Evolutionary conservation across 805 yeast genomes (phyloP), one percentile per base, ranked within the genome.

Genomic region (Yamadazyma olivae): DNA sequence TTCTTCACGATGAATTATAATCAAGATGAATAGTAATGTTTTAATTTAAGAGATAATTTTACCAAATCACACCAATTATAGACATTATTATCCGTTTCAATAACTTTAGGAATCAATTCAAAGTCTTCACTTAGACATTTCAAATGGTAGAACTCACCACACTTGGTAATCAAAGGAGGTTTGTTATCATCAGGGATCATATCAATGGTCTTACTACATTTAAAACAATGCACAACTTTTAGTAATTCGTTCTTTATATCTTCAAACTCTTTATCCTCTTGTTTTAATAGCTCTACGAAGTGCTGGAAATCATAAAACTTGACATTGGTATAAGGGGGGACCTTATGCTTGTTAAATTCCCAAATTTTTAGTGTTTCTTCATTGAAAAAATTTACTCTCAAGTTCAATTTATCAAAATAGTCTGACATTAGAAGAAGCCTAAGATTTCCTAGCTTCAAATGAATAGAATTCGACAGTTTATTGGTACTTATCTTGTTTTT

Each of bases 381-480:
- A 33, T 60, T 49, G 41, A 80, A 79, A 18, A 80, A 54, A 3
- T 65, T 64, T 0, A 81, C 65, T 19, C 57, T 57, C 29, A 82
- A 53, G 19, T 66, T 63, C 67, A 77, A 59, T 6, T 61, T 48
- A 1, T 46, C 43, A 49, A 81, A 82, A 27, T 68, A 74, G 2
- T 48, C 48, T 8, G 74, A 53, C 2, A 50, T 48, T 4, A 79
- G 23, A 12, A 82, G 50, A 20, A 72, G 49, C 29, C 75, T 59
- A 5, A 72, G 53, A 43, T 72, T 64, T 0, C 72, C 83, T 9
- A 81, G 33, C 30, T 71, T 70, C 32, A 71, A 68, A 33, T 67
- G 71, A 3, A 78, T 26, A 0, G 71, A 56, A 29, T 64, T 53
- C 0, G 65, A 54, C n/a, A n/a, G n/a, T 4, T 54, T 53, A 14